Percentiles rank a stretch among this genome's conserved stretches.
These are phyloP conservation scores for Erysimum cheiranthoides DNA, from an alignment of 345 rosid genomes.

Conservation along the genomic window DNA sequence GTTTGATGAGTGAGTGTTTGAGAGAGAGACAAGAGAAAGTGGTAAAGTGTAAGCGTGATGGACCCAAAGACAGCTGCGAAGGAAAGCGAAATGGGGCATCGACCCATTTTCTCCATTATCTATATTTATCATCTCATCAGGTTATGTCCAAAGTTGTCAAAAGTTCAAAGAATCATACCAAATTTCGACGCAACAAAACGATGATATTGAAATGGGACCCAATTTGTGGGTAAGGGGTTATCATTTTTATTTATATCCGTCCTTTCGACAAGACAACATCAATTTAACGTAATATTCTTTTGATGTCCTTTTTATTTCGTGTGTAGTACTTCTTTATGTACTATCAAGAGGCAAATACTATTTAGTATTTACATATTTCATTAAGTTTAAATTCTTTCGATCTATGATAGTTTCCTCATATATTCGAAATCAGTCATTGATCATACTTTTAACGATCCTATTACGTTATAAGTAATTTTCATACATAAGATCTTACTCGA, in stretches of 20 bases:
- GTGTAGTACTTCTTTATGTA: conserved; percentile 14
- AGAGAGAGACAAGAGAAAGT: conserved; percentile 16
- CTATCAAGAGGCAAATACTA: conserved; percentile 5
- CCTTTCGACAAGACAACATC: conserved; percentile 28
- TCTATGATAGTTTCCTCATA: not conserved
- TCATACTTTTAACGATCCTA: not conserved
- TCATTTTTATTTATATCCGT: conserved; percentile 17
- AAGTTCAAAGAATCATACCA: conserved; percentile 38
- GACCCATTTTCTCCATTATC: conserved; percentile 30
- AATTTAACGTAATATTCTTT: conserved; percentile 24
- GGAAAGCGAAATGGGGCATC: conserved; percentile 33
- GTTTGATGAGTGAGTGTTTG: conserved; percentile 9
- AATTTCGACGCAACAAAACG: conserved; percentile 30
- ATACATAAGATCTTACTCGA: not conserved
- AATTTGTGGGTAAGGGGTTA: conserved; percentile 19
- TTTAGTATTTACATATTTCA: not conserved
- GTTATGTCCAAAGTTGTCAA: conserved; percentile 23
- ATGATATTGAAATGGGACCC: conserved; percentile 32
- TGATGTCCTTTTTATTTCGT: not conserved
- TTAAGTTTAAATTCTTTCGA: not conserved
- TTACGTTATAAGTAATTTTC: not conserved
- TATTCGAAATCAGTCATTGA: not conserved
- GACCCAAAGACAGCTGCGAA: conserved; percentile 40
- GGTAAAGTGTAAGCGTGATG: conserved; percentile 40
- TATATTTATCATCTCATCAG: conserved; percentile 27